A percentile compares a stretch with the other conserved stretches of the same genome.
Conservation (phyloP, 192 early-diverging fungal species). For the Dispira parvispora region DNA sequence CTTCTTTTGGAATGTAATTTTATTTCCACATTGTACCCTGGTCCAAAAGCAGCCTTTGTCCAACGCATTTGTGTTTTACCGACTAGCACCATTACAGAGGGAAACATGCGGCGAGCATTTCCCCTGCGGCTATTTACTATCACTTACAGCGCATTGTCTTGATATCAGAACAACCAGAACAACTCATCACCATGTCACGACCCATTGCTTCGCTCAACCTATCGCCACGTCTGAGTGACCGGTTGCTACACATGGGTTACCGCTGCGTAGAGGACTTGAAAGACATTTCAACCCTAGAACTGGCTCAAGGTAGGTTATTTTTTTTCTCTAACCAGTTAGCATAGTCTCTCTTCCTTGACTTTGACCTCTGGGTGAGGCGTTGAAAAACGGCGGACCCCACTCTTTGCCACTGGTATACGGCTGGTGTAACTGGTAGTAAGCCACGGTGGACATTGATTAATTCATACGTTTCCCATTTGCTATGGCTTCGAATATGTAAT, state of each 20-base stretch:
- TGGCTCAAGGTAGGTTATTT: constrained; percentile 15
- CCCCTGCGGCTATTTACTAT: background rate
- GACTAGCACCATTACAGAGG: too few relatives aligned
- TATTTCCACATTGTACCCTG: background rate
- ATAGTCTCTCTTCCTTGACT: background rate
- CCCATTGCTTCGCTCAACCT: constrained; percentile 15
- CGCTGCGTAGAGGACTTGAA: constrained; percentile 16
- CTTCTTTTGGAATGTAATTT: background rate
- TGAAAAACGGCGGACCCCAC: background rate
- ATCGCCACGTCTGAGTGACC: background rate
- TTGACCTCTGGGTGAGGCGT: background rate
- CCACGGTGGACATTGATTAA: too few relatives aligned
- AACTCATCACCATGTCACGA: constrained; percentile 13
- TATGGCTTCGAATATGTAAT: too few relatives aligned
- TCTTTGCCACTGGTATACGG: background rate
- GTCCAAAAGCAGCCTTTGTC: background rate
- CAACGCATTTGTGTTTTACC: too few relatives aligned
- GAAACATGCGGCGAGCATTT: background rate
- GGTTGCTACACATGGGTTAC: constrained; percentile 18
- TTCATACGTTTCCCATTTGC: too few relatives aligned
- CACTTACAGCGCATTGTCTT: background rate
- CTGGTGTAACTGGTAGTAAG: constrained; percentile 2
- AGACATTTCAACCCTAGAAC: constrained; percentile 10
- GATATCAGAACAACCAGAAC: background rate
- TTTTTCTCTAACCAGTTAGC: constrained; percentile 4